These are phyloP conservation scores for Aspergillus sp. DNA, from an alignment of 2,329 filamentous ascomycete species.

Conservation along the genomic window DNA sequence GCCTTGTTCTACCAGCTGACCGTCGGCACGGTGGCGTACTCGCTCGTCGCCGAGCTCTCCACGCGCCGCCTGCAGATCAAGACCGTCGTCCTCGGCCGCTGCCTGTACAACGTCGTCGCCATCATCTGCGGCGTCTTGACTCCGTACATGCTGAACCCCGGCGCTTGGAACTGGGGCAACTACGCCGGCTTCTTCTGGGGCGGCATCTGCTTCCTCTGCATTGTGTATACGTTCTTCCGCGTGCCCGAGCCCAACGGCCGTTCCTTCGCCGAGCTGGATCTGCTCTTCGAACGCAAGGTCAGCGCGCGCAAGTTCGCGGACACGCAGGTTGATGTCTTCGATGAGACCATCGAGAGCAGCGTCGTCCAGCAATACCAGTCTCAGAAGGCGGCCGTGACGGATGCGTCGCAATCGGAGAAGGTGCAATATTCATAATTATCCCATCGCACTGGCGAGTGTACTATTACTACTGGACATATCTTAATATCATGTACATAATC, in stretches of 20 bases:
- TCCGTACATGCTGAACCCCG: constrained; percentile 89
- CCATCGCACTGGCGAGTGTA: background rate
- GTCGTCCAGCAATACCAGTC: constrained; percentile 29
- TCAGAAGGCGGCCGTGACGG: constrained; percentile 50
- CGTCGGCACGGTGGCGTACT: constrained; percentile 87
- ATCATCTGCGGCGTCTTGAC: constrained; percentile 81
- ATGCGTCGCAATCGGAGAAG: constrained; percentile 56
- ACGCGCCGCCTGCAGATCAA: constrained; percentile 84
- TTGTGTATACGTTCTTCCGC: constrained; percentile 78
- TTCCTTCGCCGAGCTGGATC: constrained; percentile 80
- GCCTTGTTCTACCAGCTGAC: constrained; percentile 81
- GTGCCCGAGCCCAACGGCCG: constrained; percentile 77
- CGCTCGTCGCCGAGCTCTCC: constrained; percentile 79
- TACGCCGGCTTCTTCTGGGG: constrained; percentile 87
- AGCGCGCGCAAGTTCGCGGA: constrained; percentile 69
- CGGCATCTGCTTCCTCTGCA: constrained; percentile 74
- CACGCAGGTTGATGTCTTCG: constrained; percentile 57
- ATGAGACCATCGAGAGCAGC: constrained; percentile 30
- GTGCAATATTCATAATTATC: constrained; percentile 1
- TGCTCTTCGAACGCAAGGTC: constrained; percentile 74
- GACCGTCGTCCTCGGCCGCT: constrained; percentile 81
- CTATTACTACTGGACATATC: constrained; percentile 10
- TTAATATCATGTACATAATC: constrained; percentile 18
- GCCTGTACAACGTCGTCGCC: constrained; percentile 75
- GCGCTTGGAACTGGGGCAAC: constrained; percentile 83